Evolutionary conservation across 2,329 filamentous ascomycete genomes (phyloP), one percentile per base, ranked within the genome.

Genomic region (Cytospora leucostoma): DNA sequence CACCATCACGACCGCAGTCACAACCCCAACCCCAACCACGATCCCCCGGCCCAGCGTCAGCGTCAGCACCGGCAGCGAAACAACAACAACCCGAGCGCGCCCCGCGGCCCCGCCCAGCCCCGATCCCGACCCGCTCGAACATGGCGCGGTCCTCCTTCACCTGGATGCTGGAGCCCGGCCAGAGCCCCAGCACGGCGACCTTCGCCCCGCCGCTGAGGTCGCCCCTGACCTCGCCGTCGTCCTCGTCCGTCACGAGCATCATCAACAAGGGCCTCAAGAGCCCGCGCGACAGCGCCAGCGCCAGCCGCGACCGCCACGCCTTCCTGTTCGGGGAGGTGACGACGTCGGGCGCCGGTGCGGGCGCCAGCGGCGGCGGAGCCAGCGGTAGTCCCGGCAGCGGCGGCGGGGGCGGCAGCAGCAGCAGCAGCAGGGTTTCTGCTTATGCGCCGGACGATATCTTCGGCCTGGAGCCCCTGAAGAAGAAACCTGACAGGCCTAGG

Each of bases 91-190:
- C 56, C 17, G 34, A 67, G 50, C 68, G 69, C 4, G 74, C 65
- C 60, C 70, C 71, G 54, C 51, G 17, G 33, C 75, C 66, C 67
- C 74, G 12, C 72, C 75, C 13, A 67, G 76, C 73, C 52, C 76
- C 83, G 2, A 81, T 86, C 17, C 85, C 84, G 0, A 85, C 85
- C 21, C 82, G 88, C 27, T 89, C 88, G 4, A 85, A 82, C 0
- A 80, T 92, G 38, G 88, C 88, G 1, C 88, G 91, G 68, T 92
- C 90, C 8, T 89, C 88, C 4, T 93, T 92, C 73, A 88, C 89
- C 1, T 92, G 88, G 88, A 93, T 93, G 89, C 79, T 93, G 2
- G 87, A 88, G 67, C 75, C 4, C 66, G 74, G 7, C 58, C 69
- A 13, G 70, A 71, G 38, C 55, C 66, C 19, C 11, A 55, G 51